Evolutionary conservation across 2,329 filamentous ascomycete species (phyloP).

Genomic region (Xylaria hypoxylon): DNA sequence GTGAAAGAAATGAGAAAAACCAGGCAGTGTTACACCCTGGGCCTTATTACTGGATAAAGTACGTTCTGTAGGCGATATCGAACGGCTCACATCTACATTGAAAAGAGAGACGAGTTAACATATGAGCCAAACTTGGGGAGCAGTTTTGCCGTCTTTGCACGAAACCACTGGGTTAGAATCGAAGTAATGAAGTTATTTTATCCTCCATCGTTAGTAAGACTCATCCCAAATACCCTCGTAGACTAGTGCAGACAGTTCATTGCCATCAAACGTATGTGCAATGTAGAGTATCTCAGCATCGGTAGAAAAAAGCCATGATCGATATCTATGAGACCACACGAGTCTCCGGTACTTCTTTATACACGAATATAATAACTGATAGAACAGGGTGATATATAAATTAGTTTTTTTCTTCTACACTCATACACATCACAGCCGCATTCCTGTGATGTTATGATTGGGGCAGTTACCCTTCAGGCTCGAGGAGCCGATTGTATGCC

Average conservation of each 20-base stretch:
- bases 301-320: background rate
- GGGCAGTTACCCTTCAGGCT: conserved; percentile 10
- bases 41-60: background rate
- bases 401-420: conserved; percentile 36
- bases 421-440: conserved; percentile 23
- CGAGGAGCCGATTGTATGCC: conserved; percentile 8
- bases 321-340: too few relatives aligned
- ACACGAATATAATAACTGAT: conserved; percentile 3
- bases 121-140: background rate
- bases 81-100: background rate
- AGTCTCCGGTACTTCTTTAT: background rate
- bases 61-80: background rate
- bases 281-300: background rate
- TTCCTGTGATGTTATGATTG: conserved; percentile 11
- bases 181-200: background rate
- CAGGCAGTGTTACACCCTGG: background rate
- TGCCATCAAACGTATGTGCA: background rate
- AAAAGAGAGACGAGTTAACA: background rate
- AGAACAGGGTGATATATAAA: conserved; percentile 32
- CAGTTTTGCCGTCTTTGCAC: background rate
- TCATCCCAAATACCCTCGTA: background rate
- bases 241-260: background rate
- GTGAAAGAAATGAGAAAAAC: background rate
- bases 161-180: background rate
- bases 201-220: background rate